Percentiles rank a stretch among this genome's conserved stretches.
These are phyloP conservation scores for Blastobotrys illinoisensis DNA, from an alignment of 1,139 yeast species.

Conservation along the genomic window DNA sequence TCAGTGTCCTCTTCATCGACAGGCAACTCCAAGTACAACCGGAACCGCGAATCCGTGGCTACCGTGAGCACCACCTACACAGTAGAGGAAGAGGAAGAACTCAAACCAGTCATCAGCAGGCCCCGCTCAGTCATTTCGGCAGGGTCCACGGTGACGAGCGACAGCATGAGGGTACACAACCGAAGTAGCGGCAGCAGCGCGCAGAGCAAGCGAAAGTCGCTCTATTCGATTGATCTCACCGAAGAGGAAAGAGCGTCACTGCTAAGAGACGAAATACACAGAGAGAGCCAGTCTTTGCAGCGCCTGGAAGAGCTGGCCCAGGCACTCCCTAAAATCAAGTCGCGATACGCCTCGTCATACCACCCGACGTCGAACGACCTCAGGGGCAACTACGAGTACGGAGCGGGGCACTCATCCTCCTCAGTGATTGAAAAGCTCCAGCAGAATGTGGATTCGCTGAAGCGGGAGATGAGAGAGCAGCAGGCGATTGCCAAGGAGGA, in stretches of 20 bases:
- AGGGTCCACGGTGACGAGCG: neutral
- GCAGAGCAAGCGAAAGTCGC: neutral
- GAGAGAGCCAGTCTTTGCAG: constrained; percentile 20
- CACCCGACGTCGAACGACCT: neutral
- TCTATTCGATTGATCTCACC: neutral
- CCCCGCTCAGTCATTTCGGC: neutral
- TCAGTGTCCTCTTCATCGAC: neutral
- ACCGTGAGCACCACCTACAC: neutral
- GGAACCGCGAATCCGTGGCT: neutral
- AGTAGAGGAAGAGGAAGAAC: neutral
- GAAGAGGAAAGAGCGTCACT: constrained; percentile 21
- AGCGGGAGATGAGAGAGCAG: constrained; percentile 24
- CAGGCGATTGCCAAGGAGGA: constrained; percentile 24
- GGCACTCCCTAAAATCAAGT: constrained; percentile 17
- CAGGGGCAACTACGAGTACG: constrained; percentile 2
- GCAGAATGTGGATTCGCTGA: constrained; percentile 22
- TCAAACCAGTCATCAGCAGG: neutral
- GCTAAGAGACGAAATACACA: constrained; percentile 23
- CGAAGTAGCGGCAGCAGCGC: neutral
- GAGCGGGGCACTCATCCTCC: constrained; percentile 18
- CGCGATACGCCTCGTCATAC: constrained; percentile 9
- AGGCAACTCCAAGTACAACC: neutral
- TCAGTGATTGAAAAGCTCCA: constrained; percentile 28
- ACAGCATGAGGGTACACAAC: neutral
- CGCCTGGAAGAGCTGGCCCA: constrained; percentile 21